These are phyloP conservation scores for Tuber magnatum DNA, from an alignment of 495 filamentous ascomycete species.

Conservation along the genomic window DNA sequence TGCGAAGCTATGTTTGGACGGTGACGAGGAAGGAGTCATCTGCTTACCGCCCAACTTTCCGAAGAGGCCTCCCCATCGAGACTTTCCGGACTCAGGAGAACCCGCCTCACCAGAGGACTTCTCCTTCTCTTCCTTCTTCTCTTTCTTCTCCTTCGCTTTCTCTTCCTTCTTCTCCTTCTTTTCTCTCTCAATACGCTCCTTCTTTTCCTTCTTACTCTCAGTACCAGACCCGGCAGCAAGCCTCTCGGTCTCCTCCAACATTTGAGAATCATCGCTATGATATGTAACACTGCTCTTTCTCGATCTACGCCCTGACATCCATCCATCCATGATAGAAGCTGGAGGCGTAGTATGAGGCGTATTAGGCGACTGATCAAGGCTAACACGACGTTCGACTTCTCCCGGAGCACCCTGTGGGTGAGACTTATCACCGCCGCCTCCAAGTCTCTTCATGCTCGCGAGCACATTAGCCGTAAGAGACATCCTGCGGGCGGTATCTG, in stretches of 20 bases:
- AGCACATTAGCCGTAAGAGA: background rate
- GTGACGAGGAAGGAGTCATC: background rate
- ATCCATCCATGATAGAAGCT: slow-evolving; percentile 1
- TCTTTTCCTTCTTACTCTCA: background rate
- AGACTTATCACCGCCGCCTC: background rate
- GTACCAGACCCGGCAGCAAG: background rate
- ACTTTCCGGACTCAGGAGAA: background rate
- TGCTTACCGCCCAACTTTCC: background rate
- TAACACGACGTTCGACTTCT: background rate
- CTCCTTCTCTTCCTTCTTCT: slow-evolving; percentile 5
- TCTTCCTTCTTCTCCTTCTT: slow-evolving; percentile 16
- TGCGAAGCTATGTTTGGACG: background rate
- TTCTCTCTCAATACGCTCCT: slow-evolving; percentile 22
- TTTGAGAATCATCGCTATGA: background rate
- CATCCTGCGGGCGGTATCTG: background rate
- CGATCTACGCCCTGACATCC: background rate
- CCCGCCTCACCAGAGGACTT: background rate
- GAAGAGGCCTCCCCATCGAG: slow-evolving; percentile 1
- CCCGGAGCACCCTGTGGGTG: background rate
- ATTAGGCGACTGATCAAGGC: background rate
- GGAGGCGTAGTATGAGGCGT: background rate
- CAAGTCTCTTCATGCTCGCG: background rate
- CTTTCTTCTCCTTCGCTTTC: slow-evolving; percentile 7
- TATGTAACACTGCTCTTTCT: background rate
- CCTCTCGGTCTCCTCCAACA: slow-evolving; percentile 1